Conservation (phyloP, 2,329 filamentous ascomycete species). For the Venturia nashicola region DNA sequence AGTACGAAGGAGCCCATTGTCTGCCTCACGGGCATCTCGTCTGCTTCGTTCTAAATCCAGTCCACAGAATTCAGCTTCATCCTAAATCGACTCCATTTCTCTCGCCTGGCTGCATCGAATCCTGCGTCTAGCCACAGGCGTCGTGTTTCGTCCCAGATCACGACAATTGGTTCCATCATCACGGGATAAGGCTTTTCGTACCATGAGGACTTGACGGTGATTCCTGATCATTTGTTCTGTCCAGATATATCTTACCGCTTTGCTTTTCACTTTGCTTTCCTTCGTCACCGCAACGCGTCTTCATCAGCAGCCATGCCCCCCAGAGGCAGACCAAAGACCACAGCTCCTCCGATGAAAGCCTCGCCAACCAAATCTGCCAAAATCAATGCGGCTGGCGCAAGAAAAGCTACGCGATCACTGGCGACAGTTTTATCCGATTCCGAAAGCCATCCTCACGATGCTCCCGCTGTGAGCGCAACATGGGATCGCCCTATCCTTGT, state of each 20-base stretch:
- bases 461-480: background rate
- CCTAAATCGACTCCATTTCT: too few species aligned
- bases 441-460: background rate
- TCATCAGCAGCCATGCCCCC: background rate
- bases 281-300: background rate
- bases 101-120: slow-evolving; percentile 1
- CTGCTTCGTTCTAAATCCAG: background rate
- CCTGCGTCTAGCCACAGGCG: background rate
- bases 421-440: background rate
- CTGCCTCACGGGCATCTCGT: background rate
- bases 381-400: background rate
- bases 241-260: background rate
- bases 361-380: background rate
- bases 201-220: background rate
- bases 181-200: background rate
- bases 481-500: slow-evolving; percentile 2
- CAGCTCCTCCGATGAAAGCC: background rate
- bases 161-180: background rate
- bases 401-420: slow-evolving; percentile 1
- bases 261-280: background rate
- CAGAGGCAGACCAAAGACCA: background rate
- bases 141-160: background rate
- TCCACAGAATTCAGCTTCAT: too few species aligned
- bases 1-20: background rate
- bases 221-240: background rate